Conservation (phyloP, 148 eudicot genomes). For the Chenopodium suecicum region DNA sequence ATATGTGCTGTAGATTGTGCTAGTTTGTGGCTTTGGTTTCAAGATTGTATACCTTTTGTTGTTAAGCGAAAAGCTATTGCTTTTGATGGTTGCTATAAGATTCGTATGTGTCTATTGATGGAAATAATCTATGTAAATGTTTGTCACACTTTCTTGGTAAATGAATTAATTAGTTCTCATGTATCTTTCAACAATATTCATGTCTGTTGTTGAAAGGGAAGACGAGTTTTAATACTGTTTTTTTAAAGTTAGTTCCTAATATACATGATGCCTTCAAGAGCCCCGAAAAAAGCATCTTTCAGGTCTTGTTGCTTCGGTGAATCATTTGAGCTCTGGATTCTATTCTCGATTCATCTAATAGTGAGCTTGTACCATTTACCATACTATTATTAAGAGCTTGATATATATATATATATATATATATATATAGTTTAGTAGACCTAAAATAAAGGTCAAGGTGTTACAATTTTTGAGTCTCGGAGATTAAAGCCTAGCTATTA, state of each 20-base stretch:
- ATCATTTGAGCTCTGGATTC: not conserved
- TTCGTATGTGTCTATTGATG: not conserved
- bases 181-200: no score
- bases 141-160: no score
- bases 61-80: conserved; percentile 2
- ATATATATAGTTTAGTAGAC: no score
- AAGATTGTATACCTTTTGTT: not conserved
- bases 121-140: no score
- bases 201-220: not conserved
- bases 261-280: not conserved
- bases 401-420: no score
- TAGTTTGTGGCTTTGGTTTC: not conserved
- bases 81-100: not conserved
- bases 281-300: no score
- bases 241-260: not conserved
- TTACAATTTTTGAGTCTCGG: not conserved
- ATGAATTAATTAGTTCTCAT: no score
- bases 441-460: no score
- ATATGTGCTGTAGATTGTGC: conserved; percentile 1
- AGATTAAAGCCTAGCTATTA: not conserved
- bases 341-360: not conserved
- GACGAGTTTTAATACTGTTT: not conserved
- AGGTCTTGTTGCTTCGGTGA: no score
- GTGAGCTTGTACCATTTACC: not conserved
- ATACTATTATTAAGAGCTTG: no score